Conservation (phyloP, 805 yeast genomes). For the Ogataea ramenticola region DNA sequence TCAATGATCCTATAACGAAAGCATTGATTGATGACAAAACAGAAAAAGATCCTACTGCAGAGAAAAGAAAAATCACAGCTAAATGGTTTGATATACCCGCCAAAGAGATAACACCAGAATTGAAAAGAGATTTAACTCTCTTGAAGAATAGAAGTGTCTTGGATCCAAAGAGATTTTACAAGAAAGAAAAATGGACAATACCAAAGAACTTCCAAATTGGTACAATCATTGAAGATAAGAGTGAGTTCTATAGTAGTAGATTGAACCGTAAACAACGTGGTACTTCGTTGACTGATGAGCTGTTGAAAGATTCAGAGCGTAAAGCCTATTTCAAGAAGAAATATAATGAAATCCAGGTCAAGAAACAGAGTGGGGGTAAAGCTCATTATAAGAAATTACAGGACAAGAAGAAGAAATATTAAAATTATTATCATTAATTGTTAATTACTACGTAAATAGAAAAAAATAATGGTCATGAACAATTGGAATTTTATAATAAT, state of each 20-base stretch:
- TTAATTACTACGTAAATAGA: background rate
- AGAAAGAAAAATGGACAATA: conserved; percentile 69
- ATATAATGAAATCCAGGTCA: conserved; percentile 69
- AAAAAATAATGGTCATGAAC: background rate
- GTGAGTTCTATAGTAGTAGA: conserved; percentile 68
- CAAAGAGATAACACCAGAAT: conserved; percentile 61
- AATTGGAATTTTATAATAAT: too few species aligned
- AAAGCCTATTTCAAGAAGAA: conserved; percentile 78
- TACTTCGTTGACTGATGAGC: conserved; percentile 71
- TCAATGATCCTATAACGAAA: conserved; percentile 39
- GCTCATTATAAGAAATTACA: conserved; percentile 57
- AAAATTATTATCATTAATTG: background rate
- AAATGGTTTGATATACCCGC: conserved; percentile 81
- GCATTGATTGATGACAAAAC: conserved; percentile 10
- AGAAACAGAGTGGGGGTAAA: conserved; percentile 57
- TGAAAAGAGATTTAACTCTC: conserved; percentile 71
- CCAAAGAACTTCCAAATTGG: conserved; percentile 87
- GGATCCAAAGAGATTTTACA: conserved; percentile 94
- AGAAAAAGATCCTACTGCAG: conserved; percentile 7
- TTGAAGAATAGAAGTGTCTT: conserved; percentile 83
- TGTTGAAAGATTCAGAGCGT: conserved; percentile 65
- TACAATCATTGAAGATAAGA: conserved; percentile 73
- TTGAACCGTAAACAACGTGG: conserved; percentile 68
- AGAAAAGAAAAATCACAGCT: conserved; percentile 36
- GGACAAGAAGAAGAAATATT: conserved; percentile 50